Evolutionary conservation across 441 rosid species (phyloP).

Genomic region (Populus hybrid): DNA sequence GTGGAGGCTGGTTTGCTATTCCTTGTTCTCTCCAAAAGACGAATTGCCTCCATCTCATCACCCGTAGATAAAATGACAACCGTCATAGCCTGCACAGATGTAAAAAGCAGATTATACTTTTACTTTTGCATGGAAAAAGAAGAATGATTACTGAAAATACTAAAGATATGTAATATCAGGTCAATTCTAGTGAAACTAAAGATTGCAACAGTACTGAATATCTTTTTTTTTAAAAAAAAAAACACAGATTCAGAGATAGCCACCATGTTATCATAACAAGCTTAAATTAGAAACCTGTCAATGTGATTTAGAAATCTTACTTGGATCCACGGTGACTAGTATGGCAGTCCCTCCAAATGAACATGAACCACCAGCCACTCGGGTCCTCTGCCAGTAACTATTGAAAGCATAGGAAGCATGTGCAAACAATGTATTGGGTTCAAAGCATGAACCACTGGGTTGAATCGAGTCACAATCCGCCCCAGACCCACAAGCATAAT

Average conservation of each 20-base stretch:
- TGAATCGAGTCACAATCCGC: slow-evolving; percentile 75
- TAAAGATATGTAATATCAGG: background rate
- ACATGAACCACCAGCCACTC: slow-evolving; percentile 70
- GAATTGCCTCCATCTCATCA: slow-evolving; percentile 18
- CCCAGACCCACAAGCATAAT: slow-evolving; percentile 87
- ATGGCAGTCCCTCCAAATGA: slow-evolving; percentile 92
- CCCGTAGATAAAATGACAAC: slow-evolving; percentile 56
- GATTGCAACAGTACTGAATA: background rate
- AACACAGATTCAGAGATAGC: too few relatives aligned
- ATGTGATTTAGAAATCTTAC: slow-evolving; percentile 31
- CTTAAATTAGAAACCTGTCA: background rate
- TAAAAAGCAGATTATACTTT: background rate
- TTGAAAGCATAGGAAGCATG: slow-evolving; percentile 93
- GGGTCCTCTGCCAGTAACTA: slow-evolving; percentile 86
- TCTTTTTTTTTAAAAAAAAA: too few relatives aligned
- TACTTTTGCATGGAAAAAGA: background rate
- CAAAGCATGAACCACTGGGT: slow-evolving; percentile 66
- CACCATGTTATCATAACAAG: background rate
- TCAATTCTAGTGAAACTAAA: background rate
- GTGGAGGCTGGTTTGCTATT: background rate
- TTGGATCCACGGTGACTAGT: slow-evolving; percentile 85
- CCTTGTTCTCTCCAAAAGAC: background rate
- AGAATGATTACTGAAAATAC: background rate
- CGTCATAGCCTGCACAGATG: slow-evolving; percentile 55
- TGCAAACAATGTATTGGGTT: slow-evolving; percentile 66